phyloP scores from a whole-genome alignment of 75 land plant species.

The Sequoiadendron giganteum region DNA sequence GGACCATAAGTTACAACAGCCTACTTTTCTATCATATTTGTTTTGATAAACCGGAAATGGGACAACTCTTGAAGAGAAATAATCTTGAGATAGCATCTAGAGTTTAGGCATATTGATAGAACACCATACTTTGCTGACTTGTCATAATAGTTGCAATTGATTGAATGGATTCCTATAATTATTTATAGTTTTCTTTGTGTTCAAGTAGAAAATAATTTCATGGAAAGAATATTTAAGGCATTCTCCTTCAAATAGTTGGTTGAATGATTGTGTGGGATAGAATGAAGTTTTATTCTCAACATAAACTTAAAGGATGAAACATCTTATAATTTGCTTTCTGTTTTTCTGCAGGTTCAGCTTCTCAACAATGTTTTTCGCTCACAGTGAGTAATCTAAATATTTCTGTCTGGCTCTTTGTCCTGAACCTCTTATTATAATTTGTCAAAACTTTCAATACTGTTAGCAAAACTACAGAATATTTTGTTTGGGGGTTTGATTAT shows the following conservation, averaged over 20 bases:
- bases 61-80: too few relatives aligned
- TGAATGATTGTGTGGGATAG: neutral
- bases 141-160: neutral
- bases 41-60: too few relatives aligned
- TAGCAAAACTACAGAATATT: neutral
- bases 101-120: too few relatives aligned
- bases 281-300: neutral
- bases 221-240: neutral
- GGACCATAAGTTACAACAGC: too few relatives aligned
- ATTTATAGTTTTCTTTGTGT: neutral
- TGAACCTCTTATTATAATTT: neutral
- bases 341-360: constrained; percentile 80
- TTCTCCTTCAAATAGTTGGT: neutral
- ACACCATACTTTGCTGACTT: too few relatives aligned
- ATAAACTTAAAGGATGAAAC: neutral
- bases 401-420: neutral
- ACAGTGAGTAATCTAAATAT: constrained; percentile 48
- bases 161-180: neutral
- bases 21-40: too few relatives aligned
- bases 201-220: neutral
- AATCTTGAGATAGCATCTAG: too few relatives aligned
- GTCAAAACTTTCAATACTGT: neutral
- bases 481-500: neutral
- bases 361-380: constrained; percentile 80
- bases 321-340: neutral